A percentile compares a stretch with the other conserved stretches of the same genome.
Evolutionary conservation across 805 yeast species (phyloP).

Genomic region (Cyberlindnera xylosilytica): DNA sequence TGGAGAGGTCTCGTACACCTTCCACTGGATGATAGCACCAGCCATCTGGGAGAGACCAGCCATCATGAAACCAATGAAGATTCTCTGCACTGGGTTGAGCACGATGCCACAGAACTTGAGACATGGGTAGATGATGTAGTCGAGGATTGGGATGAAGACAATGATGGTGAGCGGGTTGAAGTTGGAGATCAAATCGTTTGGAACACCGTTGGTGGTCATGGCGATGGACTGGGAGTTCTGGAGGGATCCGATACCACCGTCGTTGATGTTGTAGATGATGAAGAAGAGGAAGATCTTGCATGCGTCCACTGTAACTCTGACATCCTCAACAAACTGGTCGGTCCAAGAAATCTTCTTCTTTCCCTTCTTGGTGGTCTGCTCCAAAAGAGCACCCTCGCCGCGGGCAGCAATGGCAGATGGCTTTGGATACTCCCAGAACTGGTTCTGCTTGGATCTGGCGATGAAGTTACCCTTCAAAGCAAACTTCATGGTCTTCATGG

Average conservation of each 20-base stretch:
- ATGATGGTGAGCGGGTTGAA: slow-evolving; percentile 74
- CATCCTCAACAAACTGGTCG: slow-evolving; percentile 73
- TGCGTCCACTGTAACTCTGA: slow-evolving; percentile 58
- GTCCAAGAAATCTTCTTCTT: slow-evolving; percentile 44
- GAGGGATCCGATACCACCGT: slow-evolving; percentile 55
- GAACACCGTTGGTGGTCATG: slow-evolving; percentile 73
- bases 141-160: slow-evolving; percentile 72
- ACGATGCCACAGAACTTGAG: slow-evolving; percentile 46
- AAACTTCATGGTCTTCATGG: slow-evolving; percentile 39
- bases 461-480: slow-evolving; percentile 42
- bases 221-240: slow-evolving; percentile 55
- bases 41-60: slow-evolving; percentile 38
- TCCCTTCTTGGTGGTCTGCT: slow-evolving; percentile 24
- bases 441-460: slow-evolving; percentile 36
- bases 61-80: slow-evolving; percentile 64
- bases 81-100: slow-evolving; percentile 70
- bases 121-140: slow-evolving; percentile 53
- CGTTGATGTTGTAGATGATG: slow-evolving; percentile 73
- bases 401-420: slow-evolving; percentile 51
- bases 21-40: slow-evolving; percentile 59
- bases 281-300: slow-evolving; percentile 71
- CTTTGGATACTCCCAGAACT: slow-evolving; percentile 55
- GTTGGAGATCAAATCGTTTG: slow-evolving; percentile 76
- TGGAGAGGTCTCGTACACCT: slow-evolving; percentile 68
- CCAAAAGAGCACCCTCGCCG: slow-evolving; percentile 27